Conservation (phyloP, 148 eudicot species). For the Fallopia convolvulus region DNA sequence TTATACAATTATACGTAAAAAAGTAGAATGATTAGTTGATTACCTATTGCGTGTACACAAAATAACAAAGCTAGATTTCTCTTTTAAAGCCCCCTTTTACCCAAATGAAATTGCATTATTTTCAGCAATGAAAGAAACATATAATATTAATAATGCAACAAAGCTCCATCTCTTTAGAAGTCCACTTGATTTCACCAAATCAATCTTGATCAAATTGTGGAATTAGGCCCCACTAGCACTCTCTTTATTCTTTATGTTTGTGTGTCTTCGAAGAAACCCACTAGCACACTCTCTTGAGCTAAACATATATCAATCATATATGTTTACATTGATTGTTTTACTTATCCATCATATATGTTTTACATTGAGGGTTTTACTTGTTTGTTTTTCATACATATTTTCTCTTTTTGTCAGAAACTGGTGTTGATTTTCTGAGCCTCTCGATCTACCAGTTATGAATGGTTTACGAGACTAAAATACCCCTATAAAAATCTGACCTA, state of each 20-base stretch:
- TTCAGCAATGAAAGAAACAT: background rate
- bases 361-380: too few relatives aligned
- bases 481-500: too few relatives aligned
- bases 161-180: background rate
- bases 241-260: background rate
- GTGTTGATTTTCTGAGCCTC: too few relatives aligned
- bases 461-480: too few relatives aligned
- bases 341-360: too few relatives aligned
- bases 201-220: background rate
- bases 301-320: too few relatives aligned
- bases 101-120: background rate
- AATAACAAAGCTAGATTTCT: background rate
- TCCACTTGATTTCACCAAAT: conserved; percentile 1
- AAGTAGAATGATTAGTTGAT: background rate
- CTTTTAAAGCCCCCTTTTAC: background rate
- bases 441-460: too few relatives aligned
- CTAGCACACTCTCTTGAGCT: background rate
- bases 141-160: background rate
- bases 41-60: background rate
- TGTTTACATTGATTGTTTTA: too few relatives aligned
- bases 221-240: background rate
- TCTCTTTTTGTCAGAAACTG: too few relatives aligned
- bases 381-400: too few relatives aligned
- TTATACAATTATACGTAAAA: background rate
- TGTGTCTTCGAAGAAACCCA: background rate